Evolutionary conservation across 1,284 basidiomycete genomes (phyloP), one percentile per base, ranked within the genome.

Genomic region (Fomitopsis betulina): DNA sequence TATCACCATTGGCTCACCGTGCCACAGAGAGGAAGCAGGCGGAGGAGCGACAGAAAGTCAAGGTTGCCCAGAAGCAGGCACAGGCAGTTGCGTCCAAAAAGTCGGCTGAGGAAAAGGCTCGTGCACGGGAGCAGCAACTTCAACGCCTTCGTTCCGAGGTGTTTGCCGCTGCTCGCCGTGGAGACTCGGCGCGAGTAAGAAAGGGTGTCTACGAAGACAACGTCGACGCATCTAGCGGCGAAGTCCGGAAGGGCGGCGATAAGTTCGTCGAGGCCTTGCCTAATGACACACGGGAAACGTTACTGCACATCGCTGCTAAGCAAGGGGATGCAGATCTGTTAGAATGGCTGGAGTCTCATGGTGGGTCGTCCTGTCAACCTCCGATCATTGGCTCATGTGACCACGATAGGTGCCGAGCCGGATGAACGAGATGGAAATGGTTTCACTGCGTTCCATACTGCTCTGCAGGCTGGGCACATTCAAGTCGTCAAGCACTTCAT

Each of bases 161-260:
- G 21, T 90, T 91, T 68, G 72, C 77, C 13, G 85, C 86, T 33
- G 86, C 86, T 50, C 79, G 87, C 15, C 67, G 70, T 17, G 79
- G 82, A 6, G 75, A 87, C 42, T 64, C 71, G 25, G 76, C 72
- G 3, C 72, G 70, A 51, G 89, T 89, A 50, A 84, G 81, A 73
- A 80, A 81, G 60, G 82, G 81, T 33, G 70, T 90, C 17, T 89
- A 81, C 80, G 86, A 89, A 72, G 78, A 87, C 53, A 73, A 75
- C 30, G 85, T 90, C 54, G 87, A 89, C 70, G 84, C 86, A 51
- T 75, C 82, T 19, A 87, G 87, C 37, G 85, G 86, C 27, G 88
- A 91, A 73, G 70, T 85, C 55, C 82, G 80, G 64, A 63, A 70
- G 54, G 83, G 82, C n/a, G 81, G 79, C 59, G 79, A 81, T 51